phyloP scores from a whole-genome alignment of 73 alveolate species.

The Halteria grandinella region DNA sequence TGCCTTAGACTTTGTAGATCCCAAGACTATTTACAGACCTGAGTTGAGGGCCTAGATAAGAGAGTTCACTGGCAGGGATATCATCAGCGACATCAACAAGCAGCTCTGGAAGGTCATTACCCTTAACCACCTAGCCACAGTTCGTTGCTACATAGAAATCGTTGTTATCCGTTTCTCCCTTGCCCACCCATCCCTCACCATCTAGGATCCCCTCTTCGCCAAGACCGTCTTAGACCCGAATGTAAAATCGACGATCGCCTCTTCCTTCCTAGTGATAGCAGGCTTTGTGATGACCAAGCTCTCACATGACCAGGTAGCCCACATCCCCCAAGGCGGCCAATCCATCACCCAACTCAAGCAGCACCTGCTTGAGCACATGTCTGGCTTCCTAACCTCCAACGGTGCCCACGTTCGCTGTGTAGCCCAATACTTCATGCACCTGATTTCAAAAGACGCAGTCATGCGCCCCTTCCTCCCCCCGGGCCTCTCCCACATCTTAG shows the following conservation, averaged over 20 bases:
- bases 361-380: slow-evolving; percentile 5
- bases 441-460: background rate
- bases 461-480: slow-evolving; percentile 29
- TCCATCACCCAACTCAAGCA: background rate
- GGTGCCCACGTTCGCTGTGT: slow-evolving; percentile 56
- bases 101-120: slow-evolving; percentile 33
- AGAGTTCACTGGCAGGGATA: background rate
- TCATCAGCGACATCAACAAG: slow-evolving; percentile 28
- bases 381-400: slow-evolving; percentile 45
- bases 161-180: slow-evolving; percentile 48
- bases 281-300: slow-evolving; percentile 45
- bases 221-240: slow-evolving; percentile 37
- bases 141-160: slow-evolving; percentile 56
- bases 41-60: slow-evolving; percentile 4
- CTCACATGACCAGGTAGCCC: no score
- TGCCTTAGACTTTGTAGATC: slow-evolving; percentile 29
- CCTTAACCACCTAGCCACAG: slow-evolving; percentile 25
- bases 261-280: slow-evolving; percentile 44
- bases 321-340: slow-evolving; percentile 14
- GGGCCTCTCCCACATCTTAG: slow-evolving; percentile 22
- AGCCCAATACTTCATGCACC: slow-evolving; percentile 35
- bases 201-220: slow-evolving; percentile 10
- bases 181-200: slow-evolving; percentile 40
- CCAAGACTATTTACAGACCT: slow-evolving; percentile 31
- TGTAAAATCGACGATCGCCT: slow-evolving; percentile 38